Conservation (phyloP, 2,329 filamentous ascomycete genomes). For the Penicillium sp. region DNA sequence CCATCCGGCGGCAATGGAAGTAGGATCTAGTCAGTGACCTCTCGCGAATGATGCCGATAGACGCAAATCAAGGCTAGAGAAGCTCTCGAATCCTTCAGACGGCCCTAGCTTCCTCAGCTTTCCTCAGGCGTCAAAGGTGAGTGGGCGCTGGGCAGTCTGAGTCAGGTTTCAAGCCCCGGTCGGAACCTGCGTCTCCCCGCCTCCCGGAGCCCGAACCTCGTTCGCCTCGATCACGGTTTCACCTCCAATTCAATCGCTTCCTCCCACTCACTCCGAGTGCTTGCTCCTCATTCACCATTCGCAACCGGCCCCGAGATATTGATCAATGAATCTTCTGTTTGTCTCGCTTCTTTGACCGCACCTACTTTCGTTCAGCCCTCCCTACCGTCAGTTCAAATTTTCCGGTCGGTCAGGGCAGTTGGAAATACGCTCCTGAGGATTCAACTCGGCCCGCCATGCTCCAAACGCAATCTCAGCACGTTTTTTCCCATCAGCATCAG, state of each 20-base stretch:
- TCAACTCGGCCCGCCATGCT: conserved; percentile 46
- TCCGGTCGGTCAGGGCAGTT: conserved; percentile 29
- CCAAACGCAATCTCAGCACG: conserved; percentile 61
- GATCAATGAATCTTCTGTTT: conserved; percentile 37
- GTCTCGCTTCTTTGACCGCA: conserved; percentile 33
- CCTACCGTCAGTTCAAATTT: conserved; percentile 18
- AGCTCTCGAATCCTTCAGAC: neutral
- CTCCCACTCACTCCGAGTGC: conserved; percentile 8
- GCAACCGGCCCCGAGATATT: conserved; percentile 10
- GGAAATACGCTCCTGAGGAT: conserved; percentile 27
- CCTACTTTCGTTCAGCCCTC: conserved; percentile 14
- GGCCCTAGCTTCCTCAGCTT: neutral
- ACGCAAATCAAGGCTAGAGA: neutral
- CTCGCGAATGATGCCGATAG: neutral
- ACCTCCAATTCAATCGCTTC: conserved; percentile 20
- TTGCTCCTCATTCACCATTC: conserved; percentile 1
- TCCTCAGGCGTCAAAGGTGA: neutral
- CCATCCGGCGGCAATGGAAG: neutral
- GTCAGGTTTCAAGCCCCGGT: conserved; percentile 18
- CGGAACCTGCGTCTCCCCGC: conserved; percentile 39
- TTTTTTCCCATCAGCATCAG: conserved; percentile 65
- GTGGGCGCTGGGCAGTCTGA: neutral
- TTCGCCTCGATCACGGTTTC: conserved; percentile 30
- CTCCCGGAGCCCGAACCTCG: conserved; percentile 39
- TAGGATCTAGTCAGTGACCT: neutral